Evolutionary conservation across 371 early-diverging fungal genomes (phyloP).

Genomic region (Umbelopsis sp.): DNA sequence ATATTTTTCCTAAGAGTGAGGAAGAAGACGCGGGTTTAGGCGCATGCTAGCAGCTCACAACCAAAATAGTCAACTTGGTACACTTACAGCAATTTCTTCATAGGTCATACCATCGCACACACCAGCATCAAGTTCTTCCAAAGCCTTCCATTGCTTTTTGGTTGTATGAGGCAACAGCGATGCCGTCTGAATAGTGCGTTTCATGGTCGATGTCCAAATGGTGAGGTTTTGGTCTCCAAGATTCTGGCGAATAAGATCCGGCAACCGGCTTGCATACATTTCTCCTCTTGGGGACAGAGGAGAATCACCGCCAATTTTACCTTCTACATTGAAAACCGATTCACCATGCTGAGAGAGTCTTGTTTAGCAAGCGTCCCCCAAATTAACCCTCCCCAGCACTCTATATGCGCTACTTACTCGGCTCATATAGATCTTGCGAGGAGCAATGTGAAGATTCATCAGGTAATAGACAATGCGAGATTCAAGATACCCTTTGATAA

Average conservation of each 20-base stretch:
- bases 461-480: slow-evolving; percentile 94
- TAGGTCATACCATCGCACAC: slow-evolving; percentile 98
- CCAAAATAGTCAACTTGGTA: neutral
- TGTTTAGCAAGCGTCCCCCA: neutral
- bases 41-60: neutral
- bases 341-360: slow-evolving; percentile 82
- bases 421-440: slow-evolving; percentile 89
- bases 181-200: slow-evolving; percentile 90
- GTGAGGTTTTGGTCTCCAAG: slow-evolving; percentile 74
- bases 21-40: no score
- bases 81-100: slow-evolving; percentile 88
- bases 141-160: slow-evolving; percentile 92
- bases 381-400: neutral
- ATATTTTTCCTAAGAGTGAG: slow-evolving; percentile 53
- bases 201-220: slow-evolving; percentile 96
- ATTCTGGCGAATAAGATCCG: slow-evolving; percentile 72
- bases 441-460: slow-evolving; percentile 97
- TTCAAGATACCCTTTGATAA: slow-evolving; percentile 90
- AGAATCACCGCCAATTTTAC: slow-evolving; percentile 96
- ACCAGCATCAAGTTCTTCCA: slow-evolving; percentile 97
- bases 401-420: slow-evolving; percentile 44
- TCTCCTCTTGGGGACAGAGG: slow-evolving; percentile 84
- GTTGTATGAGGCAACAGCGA: slow-evolving; percentile 72
- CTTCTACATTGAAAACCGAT: slow-evolving; percentile 81
- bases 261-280: slow-evolving; percentile 82